Conservation (phyloP, 495 filamentous ascomycete genomes). For the Penicillium crystallinum region DNA sequence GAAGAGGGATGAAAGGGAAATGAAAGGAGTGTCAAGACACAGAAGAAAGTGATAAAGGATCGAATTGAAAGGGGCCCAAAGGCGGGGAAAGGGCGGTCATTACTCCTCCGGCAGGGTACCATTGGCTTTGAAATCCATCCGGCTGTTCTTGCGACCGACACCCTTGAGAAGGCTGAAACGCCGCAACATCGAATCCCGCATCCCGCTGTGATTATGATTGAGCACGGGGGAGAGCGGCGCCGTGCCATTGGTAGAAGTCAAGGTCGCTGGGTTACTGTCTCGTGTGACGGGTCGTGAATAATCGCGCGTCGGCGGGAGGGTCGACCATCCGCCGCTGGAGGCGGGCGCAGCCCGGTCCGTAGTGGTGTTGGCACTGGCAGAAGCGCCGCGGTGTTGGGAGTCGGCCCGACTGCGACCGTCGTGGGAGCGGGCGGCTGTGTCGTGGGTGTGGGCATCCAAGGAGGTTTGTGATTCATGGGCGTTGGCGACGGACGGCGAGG, state of each 20-base stretch:
- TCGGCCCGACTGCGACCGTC: slow-evolving; percentile 30
- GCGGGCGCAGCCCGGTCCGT: slow-evolving; percentile 20
- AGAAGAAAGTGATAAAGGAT: slow-evolving; percentile 5
- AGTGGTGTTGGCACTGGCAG: slow-evolving; percentile 16
- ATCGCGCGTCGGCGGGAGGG: slow-evolving; percentile 36
- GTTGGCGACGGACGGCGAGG: slow-evolving; percentile 30
- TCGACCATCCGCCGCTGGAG: slow-evolving; percentile 35
- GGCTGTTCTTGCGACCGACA: slow-evolving; percentile 41
- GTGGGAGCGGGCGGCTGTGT: slow-evolving; percentile 28
- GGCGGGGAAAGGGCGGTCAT: slow-evolving; percentile 12
- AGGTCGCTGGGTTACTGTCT: slow-evolving; percentile 22
- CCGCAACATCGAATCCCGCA: slow-evolving; percentile 44
- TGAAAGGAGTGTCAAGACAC: slow-evolving; percentile 2
- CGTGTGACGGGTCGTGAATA: slow-evolving; percentile 35
- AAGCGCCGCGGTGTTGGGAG: slow-evolving; percentile 27
- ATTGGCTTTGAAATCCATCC: slow-evolving; percentile 36
- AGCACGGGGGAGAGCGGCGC: slow-evolving; percentile 3
- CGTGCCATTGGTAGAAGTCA: slow-evolving; percentile 11
- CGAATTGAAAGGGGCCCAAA: slow-evolving; percentile 11
- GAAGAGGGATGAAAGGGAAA: slow-evolving; percentile 9
- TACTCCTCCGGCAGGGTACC: slow-evolving; percentile 37
- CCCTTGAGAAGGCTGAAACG: slow-evolving; percentile 44
- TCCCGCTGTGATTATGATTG: slow-evolving; percentile 16
- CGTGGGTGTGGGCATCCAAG: slow-evolving; percentile 29
- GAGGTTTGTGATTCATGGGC: slow-evolving; percentile 23